A percentile compares a stretch with the other conserved stretches of the same genome.
Evolutionary conservation across 768 basidiomycete genomes (phyloP).

Genomic region (Lyophyllum decastes): DNA sequence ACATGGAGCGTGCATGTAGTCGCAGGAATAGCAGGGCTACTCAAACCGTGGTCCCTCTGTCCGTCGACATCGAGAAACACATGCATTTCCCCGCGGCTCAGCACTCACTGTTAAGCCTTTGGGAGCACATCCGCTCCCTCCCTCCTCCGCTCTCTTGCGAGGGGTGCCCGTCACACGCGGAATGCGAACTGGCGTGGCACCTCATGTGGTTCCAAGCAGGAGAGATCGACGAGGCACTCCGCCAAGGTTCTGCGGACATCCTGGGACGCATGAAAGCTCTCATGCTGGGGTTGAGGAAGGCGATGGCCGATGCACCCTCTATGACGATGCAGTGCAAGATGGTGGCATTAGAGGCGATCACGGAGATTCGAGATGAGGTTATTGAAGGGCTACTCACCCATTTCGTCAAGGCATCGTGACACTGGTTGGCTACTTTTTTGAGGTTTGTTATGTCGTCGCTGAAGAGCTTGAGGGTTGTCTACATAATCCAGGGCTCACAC

Average conservation of each 20-base stretch:
- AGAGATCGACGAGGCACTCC: conserved; percentile 45
- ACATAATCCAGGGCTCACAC: not conserved
- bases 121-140: conserved; percentile 50
- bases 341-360: conserved; percentile 45
- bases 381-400: conserved; percentile 38
- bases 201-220: conserved; percentile 52
- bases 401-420: conserved; percentile 29
- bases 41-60: conserved; percentile 28
- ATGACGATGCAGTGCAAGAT: conserved; percentile 45
- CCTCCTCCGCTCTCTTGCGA: conserved; percentile 43
- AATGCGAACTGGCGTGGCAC: conserved; percentile 53
- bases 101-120: conserved; percentile 51
- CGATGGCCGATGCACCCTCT: conserved; percentile 30
- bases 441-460: not conserved
- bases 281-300: conserved; percentile 39
- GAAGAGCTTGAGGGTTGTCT: not conserved
- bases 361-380: conserved; percentile 39
- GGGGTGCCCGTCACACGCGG: conserved; percentile 50
- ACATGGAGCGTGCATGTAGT: conserved; percentile 29
- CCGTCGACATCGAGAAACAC: conserved; percentile 35
- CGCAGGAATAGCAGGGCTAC: conserved; percentile 27
- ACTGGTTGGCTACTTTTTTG: not conserved
- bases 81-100: conserved; percentile 60
- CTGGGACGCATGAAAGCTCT: conserved; percentile 54
- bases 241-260: conserved; percentile 53